Evolutionary conservation across 345 rosid species (phyloP), one percentile per base, ranked within the genome.

Genomic region (Aethionema arabicum): DNA sequence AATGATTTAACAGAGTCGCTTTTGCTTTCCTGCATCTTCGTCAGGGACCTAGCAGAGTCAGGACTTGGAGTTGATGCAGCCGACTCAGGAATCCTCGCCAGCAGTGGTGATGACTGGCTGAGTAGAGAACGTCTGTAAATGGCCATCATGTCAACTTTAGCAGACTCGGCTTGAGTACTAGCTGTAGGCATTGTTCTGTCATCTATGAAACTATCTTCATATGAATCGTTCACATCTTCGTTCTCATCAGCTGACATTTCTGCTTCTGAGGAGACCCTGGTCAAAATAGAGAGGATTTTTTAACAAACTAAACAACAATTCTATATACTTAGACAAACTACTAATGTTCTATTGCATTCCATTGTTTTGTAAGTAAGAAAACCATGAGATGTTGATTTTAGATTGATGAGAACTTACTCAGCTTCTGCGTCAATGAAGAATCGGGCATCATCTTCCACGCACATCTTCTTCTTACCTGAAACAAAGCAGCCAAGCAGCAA

Each of bases 121-220:
- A 92, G 91, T 79, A 92, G 78, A 49, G 97, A 92, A 62, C 88
- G 95, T 78, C 98, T 92, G 86, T 92, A 92, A 56, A 92, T 35
- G 53, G 90, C 91, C 85, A 87, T 79, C 95, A 87, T 92, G 80
- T 92, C 95, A 75, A 79, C 72, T 61, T 80, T 72, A 76, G 80
- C 73, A 62, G 83, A 71, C 59, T 77, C 83, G 37, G 74, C 68
- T 69, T 78, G 90, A 60, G 85, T 74, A 75, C 75, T 77, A 53
- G 77, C 78, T 7, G 89, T 74, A 29, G 80, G 87, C 74, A 81
- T 73, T 73, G 75, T 74, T 59, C 83, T 63, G 63, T 92, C 91
- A 78, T 92, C 95, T 50, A 92, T 92, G 76, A 92, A 92, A 78
- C 96, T 83, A 65, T 79, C 87, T 46, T 86, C 93, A 65, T 74